phyloP scores from a whole-genome alignment of 805 yeast genomes.

The Brettanomyces nanus region DNA sequence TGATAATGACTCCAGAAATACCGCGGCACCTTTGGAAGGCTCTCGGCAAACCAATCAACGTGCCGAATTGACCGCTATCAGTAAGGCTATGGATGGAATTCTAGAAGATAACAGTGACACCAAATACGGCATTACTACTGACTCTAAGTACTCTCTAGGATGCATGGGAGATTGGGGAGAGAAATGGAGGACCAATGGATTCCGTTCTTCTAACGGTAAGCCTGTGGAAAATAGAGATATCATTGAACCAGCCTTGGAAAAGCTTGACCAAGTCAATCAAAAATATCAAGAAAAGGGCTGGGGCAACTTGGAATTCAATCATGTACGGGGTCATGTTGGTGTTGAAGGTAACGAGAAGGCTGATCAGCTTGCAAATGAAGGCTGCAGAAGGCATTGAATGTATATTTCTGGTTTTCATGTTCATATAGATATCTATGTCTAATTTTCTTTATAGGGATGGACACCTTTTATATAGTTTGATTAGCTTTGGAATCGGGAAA shows the following conservation, averaged over 20 bases:
- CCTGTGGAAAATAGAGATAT: constrained; percentile 46
- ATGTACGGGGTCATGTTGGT: constrained; percentile 73
- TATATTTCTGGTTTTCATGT: no score
- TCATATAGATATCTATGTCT: no score
- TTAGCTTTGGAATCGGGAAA: no score
- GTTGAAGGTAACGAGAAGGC: constrained; percentile 68
- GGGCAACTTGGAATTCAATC: constrained; percentile 36
- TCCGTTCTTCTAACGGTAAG: constrained; percentile 35
- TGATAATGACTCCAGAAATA: constrained; percentile 41
- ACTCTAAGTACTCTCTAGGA: constrained; percentile 60
- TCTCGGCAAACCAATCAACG: constrained; percentile 63
- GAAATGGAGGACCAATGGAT: constrained; percentile 52
- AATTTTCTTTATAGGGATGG: no score
- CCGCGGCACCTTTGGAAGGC: constrained; percentile 41
- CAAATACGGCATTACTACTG: constrained; percentile 46
- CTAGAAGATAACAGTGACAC: constrained; percentile 21
- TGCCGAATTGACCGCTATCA: constrained; percentile 69
- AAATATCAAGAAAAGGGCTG: constrained; percentile 28
- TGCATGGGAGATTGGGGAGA: constrained; percentile 48
- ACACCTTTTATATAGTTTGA: no score
- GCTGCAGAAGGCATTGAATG: constrained; percentile 16
- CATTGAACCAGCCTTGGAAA: constrained; percentile 26
- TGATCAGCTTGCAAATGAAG: constrained; percentile 64
- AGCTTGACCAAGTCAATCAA: constrained; percentile 25
- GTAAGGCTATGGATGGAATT: constrained; percentile 38